Conservation (phyloP, 2,329 filamentous ascomycete genomes). For the Penicillium thymicola region DNA sequence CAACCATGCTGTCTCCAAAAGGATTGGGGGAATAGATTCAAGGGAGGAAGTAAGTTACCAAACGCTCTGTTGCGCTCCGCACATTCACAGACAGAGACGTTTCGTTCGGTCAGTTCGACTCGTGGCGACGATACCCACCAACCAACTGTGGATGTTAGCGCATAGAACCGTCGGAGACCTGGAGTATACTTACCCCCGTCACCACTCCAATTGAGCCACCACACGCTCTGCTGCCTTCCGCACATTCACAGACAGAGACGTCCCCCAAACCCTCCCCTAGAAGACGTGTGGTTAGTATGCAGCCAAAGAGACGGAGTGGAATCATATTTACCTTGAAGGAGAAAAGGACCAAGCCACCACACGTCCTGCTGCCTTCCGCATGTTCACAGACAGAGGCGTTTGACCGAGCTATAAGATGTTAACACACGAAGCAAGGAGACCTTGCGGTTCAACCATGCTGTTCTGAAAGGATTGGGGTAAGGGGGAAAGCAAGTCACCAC, state of each 20-base stretch:
- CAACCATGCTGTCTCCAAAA: background rate
- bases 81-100: background rate
- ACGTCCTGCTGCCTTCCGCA: too few relatives aligned
- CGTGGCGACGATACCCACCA: background rate
- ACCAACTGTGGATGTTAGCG: background rate
- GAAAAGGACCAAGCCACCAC: too few relatives aligned
- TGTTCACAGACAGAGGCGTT: background rate
- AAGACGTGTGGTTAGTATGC: too few relatives aligned
- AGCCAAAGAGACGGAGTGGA: too few relatives aligned
- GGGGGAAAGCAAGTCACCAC: background rate
- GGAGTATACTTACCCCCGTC: background rate
- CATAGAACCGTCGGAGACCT: background rate
- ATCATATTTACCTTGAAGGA: too few relatives aligned
- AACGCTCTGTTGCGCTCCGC: background rate
- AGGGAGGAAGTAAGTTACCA: background rate
- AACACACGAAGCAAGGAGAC: background rate
- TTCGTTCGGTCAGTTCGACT: background rate
- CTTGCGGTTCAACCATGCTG: background rate
- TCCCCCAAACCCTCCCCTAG: too few relatives aligned
- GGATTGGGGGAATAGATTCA: too few relatives aligned
- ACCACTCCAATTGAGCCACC: too few relatives aligned
- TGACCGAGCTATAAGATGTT: background rate
- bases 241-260: background rate
- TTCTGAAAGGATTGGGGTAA: background rate
- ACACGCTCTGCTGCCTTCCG: too few relatives aligned